Evolutionary conservation across 1,284 basidiomycete species (phyloP).

Genomic region (Apiotrichum laibachii): DNA sequence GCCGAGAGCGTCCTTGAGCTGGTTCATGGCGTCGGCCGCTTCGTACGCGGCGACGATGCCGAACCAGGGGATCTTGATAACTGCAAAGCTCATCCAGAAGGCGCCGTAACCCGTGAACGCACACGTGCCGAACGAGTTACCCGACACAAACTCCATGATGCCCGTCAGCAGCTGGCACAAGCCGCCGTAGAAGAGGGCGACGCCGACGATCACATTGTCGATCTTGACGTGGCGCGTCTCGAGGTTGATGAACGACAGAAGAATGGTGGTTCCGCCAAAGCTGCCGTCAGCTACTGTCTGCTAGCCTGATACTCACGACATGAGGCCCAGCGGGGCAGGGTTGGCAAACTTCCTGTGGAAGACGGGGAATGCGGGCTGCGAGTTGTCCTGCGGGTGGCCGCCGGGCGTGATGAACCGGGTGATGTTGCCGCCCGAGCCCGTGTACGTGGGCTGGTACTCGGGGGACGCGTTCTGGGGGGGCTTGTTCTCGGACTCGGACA

Average conservation of each 20-base stretch:
- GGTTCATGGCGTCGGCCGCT: slow-evolving; percentile 48
- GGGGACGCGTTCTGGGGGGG: no score
- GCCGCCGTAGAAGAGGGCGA: slow-evolving; percentile 76
- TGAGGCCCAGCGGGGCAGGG: slow-evolving; percentile 57
- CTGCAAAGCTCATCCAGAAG: slow-evolving; percentile 55
- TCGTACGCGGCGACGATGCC: slow-evolving; percentile 55
- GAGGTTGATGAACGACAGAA: slow-evolving; percentile 54
- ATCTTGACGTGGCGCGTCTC: slow-evolving; percentile 47
- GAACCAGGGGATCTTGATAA: slow-evolving; percentile 45
- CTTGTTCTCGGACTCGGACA: no score
- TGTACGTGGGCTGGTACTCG: slow-evolving; percentile 30
- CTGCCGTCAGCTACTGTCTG: slow-evolving; percentile 10
- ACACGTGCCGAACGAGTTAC: slow-evolving; percentile 60
- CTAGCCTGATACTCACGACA: slow-evolving; percentile 35
- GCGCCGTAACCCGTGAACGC: slow-evolving; percentile 79
- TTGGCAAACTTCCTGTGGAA: slow-evolving; percentile 55
- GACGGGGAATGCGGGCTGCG: slow-evolving; percentile 47
- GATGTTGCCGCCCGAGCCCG: slow-evolving; percentile 28
- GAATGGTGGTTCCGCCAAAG: slow-evolving; percentile 57
- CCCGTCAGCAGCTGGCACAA: slow-evolving; percentile 63
- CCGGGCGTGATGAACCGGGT: slow-evolving; percentile 41
- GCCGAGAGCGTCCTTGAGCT: slow-evolving; percentile 55
- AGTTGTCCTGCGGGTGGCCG: slow-evolving; percentile 48
- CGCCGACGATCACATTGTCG: slow-evolving; percentile 76
- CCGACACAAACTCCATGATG: slow-evolving; percentile 66